Conservation (phyloP, 2,329 filamentous ascomycete species). For the Erysiphe pulchra region DNA sequence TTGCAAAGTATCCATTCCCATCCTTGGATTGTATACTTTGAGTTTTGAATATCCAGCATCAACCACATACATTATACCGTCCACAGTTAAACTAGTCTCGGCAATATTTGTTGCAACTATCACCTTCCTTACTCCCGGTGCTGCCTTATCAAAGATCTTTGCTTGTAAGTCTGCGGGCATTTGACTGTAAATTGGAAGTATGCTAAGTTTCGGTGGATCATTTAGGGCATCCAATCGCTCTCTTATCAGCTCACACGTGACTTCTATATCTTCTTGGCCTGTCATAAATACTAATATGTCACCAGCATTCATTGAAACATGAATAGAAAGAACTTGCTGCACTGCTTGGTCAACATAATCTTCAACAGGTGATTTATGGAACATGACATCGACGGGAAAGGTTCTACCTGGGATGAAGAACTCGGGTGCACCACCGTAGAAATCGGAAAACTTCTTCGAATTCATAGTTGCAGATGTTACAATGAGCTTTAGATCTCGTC, state of each 20-base stretch:
- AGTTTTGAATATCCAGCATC: constrained; percentile 91
- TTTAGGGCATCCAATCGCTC: constrained; percentile 74
- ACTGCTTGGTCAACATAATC: constrained; percentile 96
- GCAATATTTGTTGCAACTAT: constrained; percentile 98
- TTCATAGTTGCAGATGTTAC: constrained; percentile 99
- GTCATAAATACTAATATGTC: constrained; percentile 99
- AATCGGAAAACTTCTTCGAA: constrained; percentile 79
- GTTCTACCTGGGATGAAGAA: constrained; percentile 91
- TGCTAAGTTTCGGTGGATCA: constrained; percentile 80
- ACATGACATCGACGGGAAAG: constrained; percentile 93
- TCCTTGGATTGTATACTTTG: constrained; percentile 95
- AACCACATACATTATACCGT: constrained; percentile 98
- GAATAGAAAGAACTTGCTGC: constrained; percentile 83
- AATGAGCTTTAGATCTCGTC: constrained; percentile 82
- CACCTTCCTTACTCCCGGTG: constrained; percentile 80
- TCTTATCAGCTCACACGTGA: constrained; percentile 77
- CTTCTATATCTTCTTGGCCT: constrained; percentile 93
- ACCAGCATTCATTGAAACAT: constrained; percentile 76
- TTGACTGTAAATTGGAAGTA: constrained; percentile 94
- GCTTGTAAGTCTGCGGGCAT: constrained; percentile 96
- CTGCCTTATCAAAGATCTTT: constrained; percentile 85
- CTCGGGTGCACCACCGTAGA: constrained; percentile 87
- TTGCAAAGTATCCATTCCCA: constrained; percentile 98
- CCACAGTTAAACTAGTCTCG: constrained; percentile 90
- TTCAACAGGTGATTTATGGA: constrained; percentile 79